Percentiles rank a stretch among this genome's conserved stretches.
These are phyloP conservation scores for Trametes hirsuta DNA, from an alignment of 1,284 basidiomycete species.

Conservation along the genomic window DNA sequence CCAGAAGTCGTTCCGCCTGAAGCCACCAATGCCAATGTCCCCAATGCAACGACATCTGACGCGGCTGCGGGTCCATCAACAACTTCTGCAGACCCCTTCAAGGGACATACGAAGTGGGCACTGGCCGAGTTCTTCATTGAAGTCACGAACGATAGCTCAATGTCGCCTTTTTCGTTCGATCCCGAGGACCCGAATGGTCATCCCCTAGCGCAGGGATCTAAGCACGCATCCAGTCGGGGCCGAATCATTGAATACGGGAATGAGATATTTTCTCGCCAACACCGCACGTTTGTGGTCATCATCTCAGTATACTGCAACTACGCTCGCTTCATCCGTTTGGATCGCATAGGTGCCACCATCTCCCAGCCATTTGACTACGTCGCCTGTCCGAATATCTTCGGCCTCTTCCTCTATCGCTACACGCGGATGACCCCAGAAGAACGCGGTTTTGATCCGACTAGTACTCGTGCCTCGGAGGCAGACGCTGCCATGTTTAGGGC, in stretches of 20 bases:
- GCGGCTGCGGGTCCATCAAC: too few relatives aligned
- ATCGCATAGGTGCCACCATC: conserved; percentile 22
- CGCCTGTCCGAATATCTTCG: background rate
- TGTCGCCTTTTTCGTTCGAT: too few relatives aligned
- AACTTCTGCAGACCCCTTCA: too few relatives aligned
- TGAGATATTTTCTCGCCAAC: conserved; percentile 19
- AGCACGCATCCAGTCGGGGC: background rate
- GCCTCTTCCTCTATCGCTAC: conserved; percentile 25
- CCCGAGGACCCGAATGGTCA: too few relatives aligned
- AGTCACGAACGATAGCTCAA: too few relatives aligned
- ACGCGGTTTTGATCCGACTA: conserved; percentile 28
- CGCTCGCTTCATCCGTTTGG: conserved; percentile 26
- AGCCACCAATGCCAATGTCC: too few relatives aligned
- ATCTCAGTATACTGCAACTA: conserved; percentile 8
- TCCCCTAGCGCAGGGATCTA: too few relatives aligned
- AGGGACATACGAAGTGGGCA: too few relatives aligned
- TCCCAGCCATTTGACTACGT: conserved; percentile 20
- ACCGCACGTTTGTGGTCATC: conserved; percentile 19
- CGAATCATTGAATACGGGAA: conserved; percentile 8
- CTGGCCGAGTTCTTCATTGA: too few relatives aligned
- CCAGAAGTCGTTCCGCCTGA: too few relatives aligned
- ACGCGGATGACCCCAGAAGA: conserved; percentile 9
- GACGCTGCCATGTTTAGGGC: conserved; percentile 1
- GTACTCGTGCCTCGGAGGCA: background rate
- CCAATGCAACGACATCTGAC: too few relatives aligned